Evolutionary conservation across 345 rosid genomes (phyloP), one percentile per base, ranked within the genome.

Genomic region (Physaria fendleri): DNA sequence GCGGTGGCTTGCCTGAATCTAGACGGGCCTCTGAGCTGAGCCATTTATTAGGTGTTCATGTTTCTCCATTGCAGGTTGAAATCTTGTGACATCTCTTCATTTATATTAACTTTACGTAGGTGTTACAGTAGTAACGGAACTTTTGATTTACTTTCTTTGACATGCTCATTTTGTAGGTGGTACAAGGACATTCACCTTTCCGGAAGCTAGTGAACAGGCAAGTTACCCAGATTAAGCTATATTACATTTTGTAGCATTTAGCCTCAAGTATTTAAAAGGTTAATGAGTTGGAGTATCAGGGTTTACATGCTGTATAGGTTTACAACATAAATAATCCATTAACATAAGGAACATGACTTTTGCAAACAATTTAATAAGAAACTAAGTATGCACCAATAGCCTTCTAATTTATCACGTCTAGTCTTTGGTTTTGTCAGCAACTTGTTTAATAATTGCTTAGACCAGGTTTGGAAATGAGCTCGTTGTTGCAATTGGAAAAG

Each of bases 151-250:
- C 11, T 13, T 48, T 35, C 46, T 28, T 49, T 2, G 24, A 22
- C 6, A 65, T 55, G 39, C 44, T 48, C 6, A 15, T 46, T 39
- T 35, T 75, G 76, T 78, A 90, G 94, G 83, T 90, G 59, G 60
- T 91, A 20, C 98, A 91, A 73, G 95, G 90, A 11, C 98, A 91
- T 74, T 77, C 92, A 40, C 90, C 86, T 48, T 85, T 87, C 53
- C 77, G 79, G 62, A 84, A 85, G 68, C 74, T 87, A 55, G 81
- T 69, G 1, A 74, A 73, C 37, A 82, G 77, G 98, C 83, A 68
- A 4, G 66, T 37, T 50, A 38, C 40, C 45, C 30, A 45, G 42
- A 5, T 11, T 1, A 30, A 41, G 20, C 8, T 14, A 27, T 47
- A 35, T 17, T 28, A 16, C 35, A 8, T 45, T 2, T 32, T 32